Base-by-base conservation (phyloP, 1,284 basidiomycete genomes). In the Pseudozyma hubeiensis region DNA sequence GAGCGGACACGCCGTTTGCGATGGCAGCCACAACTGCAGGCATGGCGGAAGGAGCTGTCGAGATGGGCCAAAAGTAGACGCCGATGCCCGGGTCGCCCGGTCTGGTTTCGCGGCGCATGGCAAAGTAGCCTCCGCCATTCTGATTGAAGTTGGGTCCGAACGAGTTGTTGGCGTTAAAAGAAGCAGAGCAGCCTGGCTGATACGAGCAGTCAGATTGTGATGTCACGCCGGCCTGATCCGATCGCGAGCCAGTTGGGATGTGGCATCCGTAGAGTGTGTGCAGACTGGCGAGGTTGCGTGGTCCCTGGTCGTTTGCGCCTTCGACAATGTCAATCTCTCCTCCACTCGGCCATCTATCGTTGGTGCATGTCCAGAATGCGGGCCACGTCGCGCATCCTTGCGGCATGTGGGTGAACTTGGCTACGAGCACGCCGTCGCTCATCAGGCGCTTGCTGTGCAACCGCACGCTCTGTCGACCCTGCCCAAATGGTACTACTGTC, bases 291-390 rank as follows among this genome's bases (percentile, higher is more conserved):
- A 77, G 50, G 39, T 79, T 78, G 47, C 54, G 48, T 4, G 70
- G 70, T 8, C 75, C 75, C 51, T 72, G 64, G n/a, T 68, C 67
- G 34, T 79, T 77, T 13, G 74, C 79, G 8, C 77, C 77, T 54
- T 81, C 77, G 24, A 79, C 51, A 17, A 81, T 73, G 49, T 81
- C 79, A 30, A 81, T 66, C 51, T 81, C 79, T 16, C 79, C 79
- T 13, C 77, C 75, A 0, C 45, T 17, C 1, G 79, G 79, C 77
- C 79, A 81, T 4, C 45, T n/a, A 19, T 57, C 59, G 8, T 43
- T 58, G 11, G 64, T 68, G 48, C 71, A 65, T 2, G 75, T 75
- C 81, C 81, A 83, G 19, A 82, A 75, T 4, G 81, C 81, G 0
- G 81, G 81, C 81, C 81, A 83, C 1, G 75, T 75, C 7, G 54